Evolutionary conservation across 306 rosid genomes (phyloP).

Genomic region (Pueraria montana): DNA sequence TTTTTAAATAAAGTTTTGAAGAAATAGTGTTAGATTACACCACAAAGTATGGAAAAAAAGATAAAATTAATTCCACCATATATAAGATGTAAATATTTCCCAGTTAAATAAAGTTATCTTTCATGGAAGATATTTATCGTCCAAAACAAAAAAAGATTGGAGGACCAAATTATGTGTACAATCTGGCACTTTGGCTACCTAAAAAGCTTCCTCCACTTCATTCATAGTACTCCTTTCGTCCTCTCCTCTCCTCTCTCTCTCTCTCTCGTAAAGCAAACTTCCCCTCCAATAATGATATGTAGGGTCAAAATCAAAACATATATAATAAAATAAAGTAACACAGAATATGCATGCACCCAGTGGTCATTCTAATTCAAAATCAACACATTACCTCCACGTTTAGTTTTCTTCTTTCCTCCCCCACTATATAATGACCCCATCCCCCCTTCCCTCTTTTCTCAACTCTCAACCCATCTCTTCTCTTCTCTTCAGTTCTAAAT

Average conservation of each 20-base stretch:
- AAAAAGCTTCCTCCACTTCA: neutral
- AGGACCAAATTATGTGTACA: neutral
- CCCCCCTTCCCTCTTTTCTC: conserved; percentile 16
- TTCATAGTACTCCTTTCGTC: neutral
- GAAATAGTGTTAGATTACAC: neutral
- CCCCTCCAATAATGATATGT: neutral
- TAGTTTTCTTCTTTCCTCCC: neutral
- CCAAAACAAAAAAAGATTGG: neutral
- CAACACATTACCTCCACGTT: neutral
- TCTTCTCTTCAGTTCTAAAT: neutral
- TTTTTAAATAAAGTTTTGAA: too few species aligned
- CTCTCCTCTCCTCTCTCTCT: too few species aligned
- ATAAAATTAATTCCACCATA: neutral
- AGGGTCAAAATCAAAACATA: neutral
- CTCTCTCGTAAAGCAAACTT: neutral
- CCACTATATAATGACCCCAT: conserved; percentile 14
- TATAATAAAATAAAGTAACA: conserved; percentile 35
- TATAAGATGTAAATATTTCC: too few species aligned
- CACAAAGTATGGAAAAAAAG: neutral
- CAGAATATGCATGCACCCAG: conserved; percentile 31
- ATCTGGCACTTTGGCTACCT: neutral
- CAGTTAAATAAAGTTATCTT: too few species aligned
- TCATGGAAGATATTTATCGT: too few species aligned
- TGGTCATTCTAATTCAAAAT: neutral
- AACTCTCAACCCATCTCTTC: conserved; percentile 10